These are phyloP conservation scores for Saccharomyces hybrid DNA, from an alignment of 1,139 yeast species.

Conservation along the genomic window DNA sequence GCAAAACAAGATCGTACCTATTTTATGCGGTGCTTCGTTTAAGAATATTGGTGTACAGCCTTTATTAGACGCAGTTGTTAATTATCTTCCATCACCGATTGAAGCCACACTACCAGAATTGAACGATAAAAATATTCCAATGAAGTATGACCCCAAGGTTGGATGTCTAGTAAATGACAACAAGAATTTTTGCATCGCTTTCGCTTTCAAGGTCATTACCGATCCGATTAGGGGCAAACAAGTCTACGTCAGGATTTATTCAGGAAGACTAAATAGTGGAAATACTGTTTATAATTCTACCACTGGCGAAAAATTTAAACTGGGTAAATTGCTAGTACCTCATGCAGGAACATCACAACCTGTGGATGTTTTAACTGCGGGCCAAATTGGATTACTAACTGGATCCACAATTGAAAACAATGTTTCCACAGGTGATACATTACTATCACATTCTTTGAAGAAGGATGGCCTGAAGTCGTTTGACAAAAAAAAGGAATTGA, in stretches of 20 bases:
- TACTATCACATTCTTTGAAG: slow-evolving; percentile 50
- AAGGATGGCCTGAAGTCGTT: slow-evolving; percentile 41
- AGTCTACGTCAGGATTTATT: slow-evolving; percentile 82
- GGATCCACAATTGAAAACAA: slow-evolving; percentile 38
- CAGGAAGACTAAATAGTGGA: slow-evolving; percentile 64
- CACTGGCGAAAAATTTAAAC: too few relatives aligned
- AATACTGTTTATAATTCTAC: slow-evolving; percentile 59
- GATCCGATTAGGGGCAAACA: slow-evolving; percentile 79
- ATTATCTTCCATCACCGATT: slow-evolving; percentile 75
- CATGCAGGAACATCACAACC: slow-evolving; percentile 83
- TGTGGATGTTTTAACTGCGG: slow-evolving; percentile 54
- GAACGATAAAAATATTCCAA: slow-evolving; percentile 32
- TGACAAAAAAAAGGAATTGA: slow-evolving; percentile 37
- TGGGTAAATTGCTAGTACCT: slow-evolving; percentile 70
- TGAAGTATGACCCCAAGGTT: slow-evolving; percentile 35
- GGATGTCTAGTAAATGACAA: slow-evolving; percentile 52
- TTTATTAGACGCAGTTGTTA: slow-evolving; percentile 70
- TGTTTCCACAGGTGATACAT: slow-evolving; percentile 84
- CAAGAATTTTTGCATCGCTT: slow-evolving; percentile 56
- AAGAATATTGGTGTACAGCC: slow-evolving; percentile 94
- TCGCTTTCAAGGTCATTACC: slow-evolving; percentile 86
- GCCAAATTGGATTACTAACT: slow-evolving; percentile 81
- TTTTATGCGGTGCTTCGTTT: slow-evolving; percentile 89
- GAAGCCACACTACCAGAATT: slow-evolving; percentile 57
- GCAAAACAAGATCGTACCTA: slow-evolving; percentile 57